These are phyloP conservation scores for Yamadazyma atmosphaerica DNA, from an alignment of 1,139 yeast species.

Conservation along the genomic window DNA sequence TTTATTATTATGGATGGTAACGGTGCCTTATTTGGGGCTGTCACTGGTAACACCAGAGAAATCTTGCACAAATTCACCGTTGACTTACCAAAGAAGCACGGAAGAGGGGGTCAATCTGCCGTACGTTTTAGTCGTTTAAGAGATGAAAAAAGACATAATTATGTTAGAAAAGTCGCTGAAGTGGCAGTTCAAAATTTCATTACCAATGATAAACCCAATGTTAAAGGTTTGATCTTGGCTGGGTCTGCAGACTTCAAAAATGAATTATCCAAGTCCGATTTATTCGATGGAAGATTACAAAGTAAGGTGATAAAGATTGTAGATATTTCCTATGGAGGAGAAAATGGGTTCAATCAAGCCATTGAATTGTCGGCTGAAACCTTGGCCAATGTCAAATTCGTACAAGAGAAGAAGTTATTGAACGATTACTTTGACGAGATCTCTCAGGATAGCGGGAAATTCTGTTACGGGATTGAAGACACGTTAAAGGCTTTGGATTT, in stretches of 20 bases:
- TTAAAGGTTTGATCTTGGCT: slow-evolving; percentile 90
- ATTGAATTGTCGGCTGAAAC: slow-evolving; percentile 97
- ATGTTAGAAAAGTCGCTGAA: slow-evolving; percentile 97
- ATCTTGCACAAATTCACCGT: slow-evolving; percentile 94
- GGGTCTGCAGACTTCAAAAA: slow-evolving; percentile 99
- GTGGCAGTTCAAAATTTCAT: slow-evolving; percentile 97
- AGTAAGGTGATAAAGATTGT: slow-evolving; percentile 89
- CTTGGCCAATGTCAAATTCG: slow-evolving; percentile 92
- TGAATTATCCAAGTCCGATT: slow-evolving; percentile 87
- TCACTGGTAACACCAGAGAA: slow-evolving; percentile 95
- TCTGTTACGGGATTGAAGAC: slow-evolving; percentile 96
- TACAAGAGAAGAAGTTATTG: slow-evolving; percentile 95
- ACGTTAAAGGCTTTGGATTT: slow-evolving; percentile 93
- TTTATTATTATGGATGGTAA: slow-evolving; percentile 99
- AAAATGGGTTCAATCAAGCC: slow-evolving; percentile 98
- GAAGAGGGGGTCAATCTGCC: slow-evolving; percentile 99
- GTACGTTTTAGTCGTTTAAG: slow-evolving; percentile 97
- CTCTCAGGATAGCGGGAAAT: slow-evolving; percentile 94
- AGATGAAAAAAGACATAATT: slow-evolving; percentile 98
- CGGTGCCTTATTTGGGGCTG: slow-evolving; percentile 94
- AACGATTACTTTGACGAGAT: slow-evolving; percentile 93
- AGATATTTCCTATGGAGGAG: slow-evolving; percentile 98
- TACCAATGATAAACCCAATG: slow-evolving; percentile 88
- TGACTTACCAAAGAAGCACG: slow-evolving; percentile 98
- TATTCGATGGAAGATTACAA: slow-evolving; percentile 86